Conservation (phyloP, 768 basidiomycete genomes). For the Boletus pseudo-olivaceus region DNA sequence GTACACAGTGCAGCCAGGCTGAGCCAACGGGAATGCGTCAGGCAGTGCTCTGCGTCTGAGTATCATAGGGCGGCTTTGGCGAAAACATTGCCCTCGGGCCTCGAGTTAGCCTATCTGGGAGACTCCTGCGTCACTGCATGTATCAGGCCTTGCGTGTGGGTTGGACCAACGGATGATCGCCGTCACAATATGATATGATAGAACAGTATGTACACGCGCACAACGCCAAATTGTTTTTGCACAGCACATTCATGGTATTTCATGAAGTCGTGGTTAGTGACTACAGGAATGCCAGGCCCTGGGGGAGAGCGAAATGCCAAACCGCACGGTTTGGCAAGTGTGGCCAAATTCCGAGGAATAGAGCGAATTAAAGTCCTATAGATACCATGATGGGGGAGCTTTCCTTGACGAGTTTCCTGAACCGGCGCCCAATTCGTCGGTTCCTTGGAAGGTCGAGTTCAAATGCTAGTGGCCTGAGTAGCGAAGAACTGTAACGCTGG, state of each 20-base stretch:
- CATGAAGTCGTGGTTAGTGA: background rate
- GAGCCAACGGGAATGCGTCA: slow-evolving; percentile 12
- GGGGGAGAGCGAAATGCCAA: background rate
- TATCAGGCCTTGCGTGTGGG: background rate
- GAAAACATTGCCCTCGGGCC: background rate
- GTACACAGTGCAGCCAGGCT: slow-evolving; percentile 16
- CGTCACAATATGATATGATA: background rate
- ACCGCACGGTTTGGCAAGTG: background rate
- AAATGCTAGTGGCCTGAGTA: slow-evolving; percentile 48
- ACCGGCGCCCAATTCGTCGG: slow-evolving; percentile 41
- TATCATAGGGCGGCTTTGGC: background rate
- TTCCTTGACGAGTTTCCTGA: slow-evolving; percentile 43
- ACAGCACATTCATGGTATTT: background rate
- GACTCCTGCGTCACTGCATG: background rate
- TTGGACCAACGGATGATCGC: background rate
- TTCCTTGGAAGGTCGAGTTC: slow-evolving; percentile 49
- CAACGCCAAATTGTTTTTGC: background rate
- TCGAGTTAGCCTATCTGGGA: background rate
- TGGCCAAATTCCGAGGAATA: background rate
- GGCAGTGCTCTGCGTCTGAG: slow-evolving; percentile 14
- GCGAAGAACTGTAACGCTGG: slow-evolving; percentile 40
- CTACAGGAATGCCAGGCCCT: background rate
- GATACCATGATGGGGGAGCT: slow-evolving; percentile 17
- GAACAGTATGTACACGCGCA: background rate
- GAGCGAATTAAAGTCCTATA: slow-evolving; percentile 17